Conservation (phyloP, 441 rosid genomes). For the Eutrema salsugineum region DNA sequence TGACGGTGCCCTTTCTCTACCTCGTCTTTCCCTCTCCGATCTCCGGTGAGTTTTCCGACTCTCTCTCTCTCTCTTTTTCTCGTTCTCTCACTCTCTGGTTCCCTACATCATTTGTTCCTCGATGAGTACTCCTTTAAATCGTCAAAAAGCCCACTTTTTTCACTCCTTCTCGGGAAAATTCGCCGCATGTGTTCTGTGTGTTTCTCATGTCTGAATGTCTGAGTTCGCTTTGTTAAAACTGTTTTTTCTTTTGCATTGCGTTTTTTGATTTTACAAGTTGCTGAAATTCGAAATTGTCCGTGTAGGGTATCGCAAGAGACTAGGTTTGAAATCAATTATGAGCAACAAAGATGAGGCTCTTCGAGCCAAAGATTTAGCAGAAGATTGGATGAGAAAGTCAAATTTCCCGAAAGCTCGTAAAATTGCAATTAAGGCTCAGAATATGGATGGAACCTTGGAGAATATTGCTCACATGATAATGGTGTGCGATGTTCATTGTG, state of each 20-base stretch:
- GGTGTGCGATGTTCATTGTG: constrained; percentile 88
- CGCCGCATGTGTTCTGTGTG: neutral
- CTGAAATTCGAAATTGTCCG: neutral
- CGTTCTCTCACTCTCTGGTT: neutral
- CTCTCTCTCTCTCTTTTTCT: neutral
- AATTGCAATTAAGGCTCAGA: constrained; percentile 64
- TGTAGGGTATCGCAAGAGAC: constrained; percentile 9
- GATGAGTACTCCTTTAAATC: neutral
- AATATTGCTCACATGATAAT: constrained; percentile 60
- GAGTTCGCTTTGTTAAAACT: neutral
- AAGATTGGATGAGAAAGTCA: constrained; percentile 52
- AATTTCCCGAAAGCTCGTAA: constrained; percentile 67
- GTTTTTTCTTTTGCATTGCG: neutral
- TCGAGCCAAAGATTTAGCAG: constrained; percentile 70
- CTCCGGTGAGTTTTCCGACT: constrained; percentile 20
- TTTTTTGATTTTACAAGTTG: neutral
- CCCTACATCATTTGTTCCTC: neutral
- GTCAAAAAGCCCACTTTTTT: neutral
- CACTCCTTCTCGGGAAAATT: neutral
- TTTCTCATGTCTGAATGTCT: neutral
- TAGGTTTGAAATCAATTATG: constrained; percentile 37
- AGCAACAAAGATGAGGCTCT: constrained; percentile 93
- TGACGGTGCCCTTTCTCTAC: neutral
- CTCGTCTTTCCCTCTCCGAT: neutral
- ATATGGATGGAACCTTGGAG: constrained; percentile 57